These are phyloP conservation scores for Fabrea salina DNA, from an alignment of 169 alveolate genomes.

Conservation along the genomic window DNA sequence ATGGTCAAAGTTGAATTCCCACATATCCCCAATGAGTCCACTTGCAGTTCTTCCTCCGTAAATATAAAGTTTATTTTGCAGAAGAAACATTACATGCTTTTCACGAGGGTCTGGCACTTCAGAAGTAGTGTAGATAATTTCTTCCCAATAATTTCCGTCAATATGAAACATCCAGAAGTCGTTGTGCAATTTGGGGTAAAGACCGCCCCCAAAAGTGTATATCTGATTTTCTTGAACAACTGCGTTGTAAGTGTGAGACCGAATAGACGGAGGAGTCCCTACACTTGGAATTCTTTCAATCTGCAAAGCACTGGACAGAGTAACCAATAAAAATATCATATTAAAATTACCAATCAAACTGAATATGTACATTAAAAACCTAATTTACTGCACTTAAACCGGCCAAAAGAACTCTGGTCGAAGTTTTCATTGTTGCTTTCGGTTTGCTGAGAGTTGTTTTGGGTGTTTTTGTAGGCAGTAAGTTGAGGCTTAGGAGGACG, in stretches of 20 bases:
- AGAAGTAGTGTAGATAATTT: neutral
- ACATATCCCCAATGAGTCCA: conserved; percentile 8
- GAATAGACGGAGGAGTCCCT: conserved; percentile 9
- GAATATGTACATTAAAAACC: no score
- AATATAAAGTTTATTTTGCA: neutral
- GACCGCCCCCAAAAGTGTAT: neutral
- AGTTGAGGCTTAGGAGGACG: no score
- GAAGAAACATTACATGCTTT: neutral
- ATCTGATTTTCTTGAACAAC: neutral
- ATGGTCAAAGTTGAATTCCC: conserved; percentile 3
- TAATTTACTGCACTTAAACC: no score
- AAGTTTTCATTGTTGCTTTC: no score
- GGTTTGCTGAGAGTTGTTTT: no score
- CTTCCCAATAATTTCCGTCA: neutral
- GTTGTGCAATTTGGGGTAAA: neutral
- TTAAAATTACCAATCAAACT: no score
- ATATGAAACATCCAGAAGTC: neutral
- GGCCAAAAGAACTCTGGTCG: no score
- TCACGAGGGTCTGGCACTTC: neutral
- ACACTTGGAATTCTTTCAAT: neutral
- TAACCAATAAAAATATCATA: neutral
- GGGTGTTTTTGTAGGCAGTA: no score
- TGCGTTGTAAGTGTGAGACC: no score
- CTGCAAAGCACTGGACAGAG: neutral
- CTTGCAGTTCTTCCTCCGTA: neutral